Conservation (phyloP, 2,329 filamentous ascomycete genomes). For the Apiospora sp. region DNA sequence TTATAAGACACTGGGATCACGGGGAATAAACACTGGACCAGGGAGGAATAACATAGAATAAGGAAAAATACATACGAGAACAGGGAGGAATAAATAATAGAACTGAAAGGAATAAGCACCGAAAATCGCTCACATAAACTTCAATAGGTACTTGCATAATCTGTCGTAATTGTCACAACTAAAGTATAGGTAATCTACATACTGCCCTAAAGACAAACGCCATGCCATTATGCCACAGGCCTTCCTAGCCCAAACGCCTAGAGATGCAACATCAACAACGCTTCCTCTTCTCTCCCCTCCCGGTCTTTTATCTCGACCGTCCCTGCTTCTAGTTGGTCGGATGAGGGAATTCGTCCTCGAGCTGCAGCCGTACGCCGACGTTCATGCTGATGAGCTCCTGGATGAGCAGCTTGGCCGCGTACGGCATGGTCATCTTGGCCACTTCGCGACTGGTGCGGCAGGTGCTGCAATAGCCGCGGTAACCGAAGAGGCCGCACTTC, state of each 20-base stretch:
- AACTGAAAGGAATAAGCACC: not conserved
- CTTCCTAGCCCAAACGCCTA: not conserved
- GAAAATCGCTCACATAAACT: not conserved
- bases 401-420: slow-evolving; percentile 93
- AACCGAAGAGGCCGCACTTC: slow-evolving; percentile 92
- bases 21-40: no score
- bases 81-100: no score
- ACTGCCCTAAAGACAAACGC: not conserved
- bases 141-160: not conserved
- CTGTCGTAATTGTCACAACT: not conserved
- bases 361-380: slow-evolving; percentile 87
- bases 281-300: slow-evolving; percentile 37
- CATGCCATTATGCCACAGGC: slow-evolving; percentile 16
- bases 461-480: slow-evolving; percentile 92
- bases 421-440: slow-evolving; percentile 94
- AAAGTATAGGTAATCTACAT: slow-evolving; percentile 7
- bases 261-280: slow-evolving; percentile 30
- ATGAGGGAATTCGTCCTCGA: slow-evolving; percentile 92
- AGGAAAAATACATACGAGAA: no score
- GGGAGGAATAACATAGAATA: no score
- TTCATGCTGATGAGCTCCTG: slow-evolving; percentile 99
- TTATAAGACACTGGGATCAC: no score
- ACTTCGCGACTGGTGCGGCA: slow-evolving; percentile 87
- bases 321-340: slow-evolving; percentile 40
- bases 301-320: no score